Conservation (phyloP, 805 yeast genomes). For the Cyberlindnera maclurae region DNA sequence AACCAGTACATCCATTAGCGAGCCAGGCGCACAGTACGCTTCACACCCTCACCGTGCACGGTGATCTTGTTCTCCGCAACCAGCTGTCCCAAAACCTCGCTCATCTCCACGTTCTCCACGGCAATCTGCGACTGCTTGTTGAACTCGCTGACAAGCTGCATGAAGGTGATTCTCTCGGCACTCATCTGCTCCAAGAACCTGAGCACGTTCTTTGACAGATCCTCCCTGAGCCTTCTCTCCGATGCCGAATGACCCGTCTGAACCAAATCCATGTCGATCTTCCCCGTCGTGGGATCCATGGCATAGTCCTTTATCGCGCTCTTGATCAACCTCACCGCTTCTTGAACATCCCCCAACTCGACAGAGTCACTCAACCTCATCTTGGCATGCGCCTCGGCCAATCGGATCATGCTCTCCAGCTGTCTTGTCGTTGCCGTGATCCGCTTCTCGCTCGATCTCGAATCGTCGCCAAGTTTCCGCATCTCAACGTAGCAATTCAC, state of each 20-base stretch:
- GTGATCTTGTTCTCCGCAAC: slow-evolving; percentile 62
- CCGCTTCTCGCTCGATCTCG: slow-evolving; percentile 76
- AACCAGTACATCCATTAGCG: too few relatives aligned
- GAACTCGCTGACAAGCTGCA: slow-evolving; percentile 49
- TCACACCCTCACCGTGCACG: slow-evolving; percentile 54
- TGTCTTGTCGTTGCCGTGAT: slow-evolving; percentile 98
- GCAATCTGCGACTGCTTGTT: slow-evolving; percentile 59
- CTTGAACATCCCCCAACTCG: slow-evolving; percentile 75
- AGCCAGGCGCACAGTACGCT: slow-evolving; percentile 41
- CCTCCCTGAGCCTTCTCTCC: slow-evolving; percentile 72
- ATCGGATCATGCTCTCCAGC: slow-evolving; percentile 89
- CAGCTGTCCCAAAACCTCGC: slow-evolving; percentile 59
- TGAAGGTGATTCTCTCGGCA: slow-evolving; percentile 46
- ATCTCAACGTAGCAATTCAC: slow-evolving; percentile 86
- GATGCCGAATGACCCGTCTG: slow-evolving; percentile 93
- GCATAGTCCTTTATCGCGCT: slow-evolving; percentile 97
- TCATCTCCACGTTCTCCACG: slow-evolving; percentile 65
- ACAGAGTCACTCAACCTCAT: slow-evolving; percentile 77
- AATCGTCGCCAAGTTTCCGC: slow-evolving; percentile 92
- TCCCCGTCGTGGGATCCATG: slow-evolving; percentile 93
- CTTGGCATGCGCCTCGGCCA: slow-evolving; percentile 95
- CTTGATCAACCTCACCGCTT: slow-evolving; percentile 87
- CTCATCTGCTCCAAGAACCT: slow-evolving; percentile 40
- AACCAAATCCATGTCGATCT: slow-evolving; percentile 94
- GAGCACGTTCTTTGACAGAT: slow-evolving; percentile 55